Conservation (phyloP, 1,284 basidiomycete species). For the Schizophyllum commune region DNA sequence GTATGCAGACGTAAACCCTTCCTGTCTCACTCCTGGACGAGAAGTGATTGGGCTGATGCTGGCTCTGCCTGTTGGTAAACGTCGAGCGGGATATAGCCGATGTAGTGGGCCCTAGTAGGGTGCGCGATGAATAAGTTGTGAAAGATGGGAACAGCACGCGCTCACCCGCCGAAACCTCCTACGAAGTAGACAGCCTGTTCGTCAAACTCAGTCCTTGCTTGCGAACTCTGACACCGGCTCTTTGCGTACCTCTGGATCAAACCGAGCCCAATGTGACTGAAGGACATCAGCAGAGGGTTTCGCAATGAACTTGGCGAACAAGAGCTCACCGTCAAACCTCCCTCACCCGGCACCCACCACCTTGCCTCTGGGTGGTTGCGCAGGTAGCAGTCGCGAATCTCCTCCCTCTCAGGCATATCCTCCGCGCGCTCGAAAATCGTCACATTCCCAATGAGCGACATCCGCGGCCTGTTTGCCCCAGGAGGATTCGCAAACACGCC, state of each 20-base stretch:
- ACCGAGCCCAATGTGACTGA: slow-evolving; percentile 48
- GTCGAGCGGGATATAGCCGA: slow-evolving; percentile 46
- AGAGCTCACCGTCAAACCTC: slow-evolving; percentile 38
- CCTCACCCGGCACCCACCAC: slow-evolving; percentile 43
- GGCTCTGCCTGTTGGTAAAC: slow-evolving; percentile 33
- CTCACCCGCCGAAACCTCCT: slow-evolving; percentile 58
- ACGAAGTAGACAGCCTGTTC: slow-evolving; percentile 56
- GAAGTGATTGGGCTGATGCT: slow-evolving; percentile 1
- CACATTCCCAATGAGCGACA: slow-evolving; percentile 50
- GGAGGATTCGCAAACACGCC: slow-evolving; percentile 39
- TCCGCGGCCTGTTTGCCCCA: slow-evolving; percentile 36
- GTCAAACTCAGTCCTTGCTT: slow-evolving; percentile 1
- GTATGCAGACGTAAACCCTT: no score
- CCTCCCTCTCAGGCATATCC: slow-evolving; percentile 24
- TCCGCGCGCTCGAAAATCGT: slow-evolving; percentile 30
- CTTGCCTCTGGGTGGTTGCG: slow-evolving; percentile 41
- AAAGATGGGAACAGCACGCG: slow-evolving; percentile 13
- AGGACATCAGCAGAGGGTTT: slow-evolving; percentile 1
- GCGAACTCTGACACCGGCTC: slow-evolving; percentile 8
- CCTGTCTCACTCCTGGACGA: slow-evolving; percentile 14
- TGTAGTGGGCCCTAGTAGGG: slow-evolving; percentile 38
- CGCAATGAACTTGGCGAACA: slow-evolving; percentile 13
- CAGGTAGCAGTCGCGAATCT: slow-evolving; percentile 36
- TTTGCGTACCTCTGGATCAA: slow-evolving; percentile 40
- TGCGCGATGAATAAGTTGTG: slow-evolving; percentile 6